Conservation (phyloP, 768 basidiomycete species). For the Pleurotus sapidus region DNA sequence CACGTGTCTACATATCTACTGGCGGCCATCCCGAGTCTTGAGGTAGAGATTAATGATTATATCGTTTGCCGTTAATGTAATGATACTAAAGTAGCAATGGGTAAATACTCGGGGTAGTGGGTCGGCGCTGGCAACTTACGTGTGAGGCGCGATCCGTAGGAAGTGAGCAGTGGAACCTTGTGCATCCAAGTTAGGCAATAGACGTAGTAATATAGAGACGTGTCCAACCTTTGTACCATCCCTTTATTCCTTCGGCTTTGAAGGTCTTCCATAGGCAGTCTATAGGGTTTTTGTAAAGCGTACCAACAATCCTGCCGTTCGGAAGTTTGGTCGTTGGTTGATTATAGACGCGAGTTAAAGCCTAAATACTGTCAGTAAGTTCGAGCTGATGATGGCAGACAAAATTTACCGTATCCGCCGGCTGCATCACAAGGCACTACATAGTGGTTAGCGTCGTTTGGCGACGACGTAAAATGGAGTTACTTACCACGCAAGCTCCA, state of each 20-base stretch:
- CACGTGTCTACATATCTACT: not conserved
- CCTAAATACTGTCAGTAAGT: constrained; percentile 33
- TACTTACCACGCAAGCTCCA: constrained; percentile 85
- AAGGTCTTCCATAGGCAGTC: constrained; percentile 98
- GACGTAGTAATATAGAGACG: too few species aligned
- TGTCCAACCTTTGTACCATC: constrained; percentile 91
- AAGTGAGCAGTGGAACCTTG: constrained; percentile 92
- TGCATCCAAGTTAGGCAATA: not conserved
- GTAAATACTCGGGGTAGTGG: not conserved
- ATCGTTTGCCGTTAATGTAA: constrained; percentile 89
- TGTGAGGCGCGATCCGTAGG: constrained; percentile 88
- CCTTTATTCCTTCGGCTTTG: constrained; percentile 81
- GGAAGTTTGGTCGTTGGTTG: constrained; percentile 77
- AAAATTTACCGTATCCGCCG: constrained; percentile 70
- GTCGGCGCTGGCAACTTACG: constrained; percentile 42
- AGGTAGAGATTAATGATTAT: constrained; percentile 70
- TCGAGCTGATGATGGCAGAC: constrained; percentile 3
- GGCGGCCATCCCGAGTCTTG: constrained; percentile 30
- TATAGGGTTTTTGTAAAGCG: constrained; percentile 87
- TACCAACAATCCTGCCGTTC: constrained; percentile 69
- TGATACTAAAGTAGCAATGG: constrained; percentile 49
- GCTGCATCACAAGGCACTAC: constrained; percentile 91
- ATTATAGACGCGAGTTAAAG: constrained; percentile 94
- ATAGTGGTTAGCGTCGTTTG: constrained; percentile 10
- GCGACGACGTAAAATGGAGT: not conserved